Base-by-base conservation (phyloP, 192 early-diverging fungal species). In the Coemansia sp. region DNA sequence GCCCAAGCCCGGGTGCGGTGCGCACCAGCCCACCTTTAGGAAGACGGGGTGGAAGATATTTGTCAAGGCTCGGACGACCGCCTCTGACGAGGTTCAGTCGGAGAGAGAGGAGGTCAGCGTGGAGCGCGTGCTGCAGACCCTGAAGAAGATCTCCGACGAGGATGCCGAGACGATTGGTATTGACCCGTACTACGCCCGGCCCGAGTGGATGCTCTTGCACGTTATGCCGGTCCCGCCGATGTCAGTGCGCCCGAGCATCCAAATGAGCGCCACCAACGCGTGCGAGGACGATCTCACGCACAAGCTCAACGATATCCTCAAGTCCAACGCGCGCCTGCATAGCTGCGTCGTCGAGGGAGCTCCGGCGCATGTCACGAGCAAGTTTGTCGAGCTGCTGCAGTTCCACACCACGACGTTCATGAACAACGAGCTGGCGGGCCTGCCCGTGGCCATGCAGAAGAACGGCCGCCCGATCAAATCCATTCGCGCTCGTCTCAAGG, bases 121-220 rank as follows among this genome's bases (percentile, higher is more conserved):
- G 12, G 83, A 86, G 56, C 87, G 89, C 53, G 94, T 92, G 41
- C 77, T 92, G 16, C 87, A 89, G 69, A 90, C 98, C 14, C 86
- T 99, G 58, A 89, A 89, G 72, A 88, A 85, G 59, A 97, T 99
- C 62, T 83, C 87, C 11, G 91, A 96, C 67, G 87, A 91, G 72
- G 97, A 98, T 65, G 87, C 90, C 33, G 65, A 83, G 53, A 84
- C 84, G 64, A 92, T 99, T 89, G 97, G 95, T 25, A 77, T 99
- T 21, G 88, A 90, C 59, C 88, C 90, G 31, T 87, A 94, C 64
- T 98, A 85, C 84, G 95, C 96, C 14, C 87, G 95, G 14, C 97
- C 97, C 10, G 97, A 97, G 76, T 99, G 97, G 97, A 96, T 99
- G 94, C 85, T 98, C 58, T 85, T 96, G 59, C 92, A 94, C 6